phyloP scores from a whole-genome alignment of 805 yeast genomes.

The Priceomyces castillae region DNA sequence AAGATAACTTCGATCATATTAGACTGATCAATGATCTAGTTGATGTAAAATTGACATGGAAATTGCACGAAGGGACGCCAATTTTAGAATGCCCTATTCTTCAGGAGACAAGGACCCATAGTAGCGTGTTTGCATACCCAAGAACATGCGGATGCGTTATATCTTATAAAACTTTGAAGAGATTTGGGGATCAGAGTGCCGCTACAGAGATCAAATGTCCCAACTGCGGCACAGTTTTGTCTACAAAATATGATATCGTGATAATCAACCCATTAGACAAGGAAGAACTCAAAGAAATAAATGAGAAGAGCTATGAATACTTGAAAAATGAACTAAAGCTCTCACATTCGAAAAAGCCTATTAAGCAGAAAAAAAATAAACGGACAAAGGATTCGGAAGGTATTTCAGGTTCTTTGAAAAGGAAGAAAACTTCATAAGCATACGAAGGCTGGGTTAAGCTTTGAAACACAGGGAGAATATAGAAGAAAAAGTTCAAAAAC shows the following conservation, averaged over 20 bases:
- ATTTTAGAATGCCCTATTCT: slow-evolving; percentile 34
- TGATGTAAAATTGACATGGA: slow-evolving; percentile 23
- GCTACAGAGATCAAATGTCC: slow-evolving; percentile 24
- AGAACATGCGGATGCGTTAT: slow-evolving; percentile 42
- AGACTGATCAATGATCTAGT: slow-evolving; percentile 24
- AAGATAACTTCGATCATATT: slow-evolving; percentile 18
- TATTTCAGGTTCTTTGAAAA: not conserved
- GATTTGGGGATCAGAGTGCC: slow-evolving; percentile 15
- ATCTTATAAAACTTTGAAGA: slow-evolving; percentile 21
- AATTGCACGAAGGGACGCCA: slow-evolving; percentile 6
- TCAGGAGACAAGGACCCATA: slow-evolving; percentile 14
- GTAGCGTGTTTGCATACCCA: slow-evolving; percentile 24
- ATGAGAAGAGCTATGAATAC: slow-evolving; percentile 13
- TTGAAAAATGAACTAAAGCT: slow-evolving; percentile 13
- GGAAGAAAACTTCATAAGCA: too few species aligned
- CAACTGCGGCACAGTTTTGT: slow-evolving; percentile 23
- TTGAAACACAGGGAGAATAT: too few species aligned
- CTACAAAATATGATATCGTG: slow-evolving; percentile 29
- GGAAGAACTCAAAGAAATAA: slow-evolving; percentile 9
- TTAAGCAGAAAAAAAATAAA: slow-evolving; percentile 9
- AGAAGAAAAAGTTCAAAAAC: too few species aligned
- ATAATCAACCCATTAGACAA: slow-evolving; percentile 24
- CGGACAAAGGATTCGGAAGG: not conserved
- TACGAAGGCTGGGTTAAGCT: too few species aligned
- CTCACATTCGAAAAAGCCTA: slow-evolving; percentile 24